Conservation (phyloP, 2,329 filamentous ascomycete species). For the Aspergillus sp. region DNA sequence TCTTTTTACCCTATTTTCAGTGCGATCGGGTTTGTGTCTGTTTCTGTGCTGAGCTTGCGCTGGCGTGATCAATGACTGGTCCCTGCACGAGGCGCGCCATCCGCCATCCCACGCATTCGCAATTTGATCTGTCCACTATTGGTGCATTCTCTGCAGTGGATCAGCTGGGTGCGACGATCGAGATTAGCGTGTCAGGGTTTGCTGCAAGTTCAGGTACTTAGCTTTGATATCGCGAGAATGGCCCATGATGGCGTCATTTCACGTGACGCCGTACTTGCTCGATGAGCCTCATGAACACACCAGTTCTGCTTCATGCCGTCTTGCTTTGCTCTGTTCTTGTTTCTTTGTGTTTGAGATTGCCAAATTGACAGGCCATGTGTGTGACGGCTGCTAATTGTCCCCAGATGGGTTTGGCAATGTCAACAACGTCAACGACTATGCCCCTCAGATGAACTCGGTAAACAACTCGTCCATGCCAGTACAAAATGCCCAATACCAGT, state of each 20-base stretch:
- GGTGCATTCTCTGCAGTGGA: slow-evolving; percentile 11
- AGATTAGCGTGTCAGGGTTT: slow-evolving; percentile 16
- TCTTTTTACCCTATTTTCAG: slow-evolving; percentile 3
- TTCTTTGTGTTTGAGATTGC: not conserved
- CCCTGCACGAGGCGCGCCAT: slow-evolving; percentile 14
- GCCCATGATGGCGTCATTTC: slow-evolving; percentile 34
- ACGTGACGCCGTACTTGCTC: slow-evolving; percentile 29
- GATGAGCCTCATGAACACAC: not conserved
- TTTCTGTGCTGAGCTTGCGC: slow-evolving; percentile 16
- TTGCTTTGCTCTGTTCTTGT: not conserved
- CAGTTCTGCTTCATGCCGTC: not conserved
- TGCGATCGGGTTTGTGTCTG: not conserved
- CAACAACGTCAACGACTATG: slow-evolving; percentile 33
- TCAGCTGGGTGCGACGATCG: slow-evolving; percentile 15
- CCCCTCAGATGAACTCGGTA: slow-evolving; percentile 28
- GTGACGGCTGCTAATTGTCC: slow-evolving; percentile 5
- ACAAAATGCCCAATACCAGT: slow-evolving; percentile 25
- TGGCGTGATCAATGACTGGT: slow-evolving; percentile 8
- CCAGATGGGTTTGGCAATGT: slow-evolving; percentile 35
- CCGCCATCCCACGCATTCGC: slow-evolving; percentile 13
- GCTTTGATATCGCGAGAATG: slow-evolving; percentile 22
- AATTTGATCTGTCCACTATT: slow-evolving; percentile 17
- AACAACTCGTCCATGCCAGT: slow-evolving; percentile 26
- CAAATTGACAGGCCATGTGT: not conserved
- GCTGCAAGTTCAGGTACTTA: slow-evolving; percentile 15